Base-by-base conservation (phyloP, 2,329 filamentous ascomycete genomes). In the Phyllosticta citriasiana region DNA sequence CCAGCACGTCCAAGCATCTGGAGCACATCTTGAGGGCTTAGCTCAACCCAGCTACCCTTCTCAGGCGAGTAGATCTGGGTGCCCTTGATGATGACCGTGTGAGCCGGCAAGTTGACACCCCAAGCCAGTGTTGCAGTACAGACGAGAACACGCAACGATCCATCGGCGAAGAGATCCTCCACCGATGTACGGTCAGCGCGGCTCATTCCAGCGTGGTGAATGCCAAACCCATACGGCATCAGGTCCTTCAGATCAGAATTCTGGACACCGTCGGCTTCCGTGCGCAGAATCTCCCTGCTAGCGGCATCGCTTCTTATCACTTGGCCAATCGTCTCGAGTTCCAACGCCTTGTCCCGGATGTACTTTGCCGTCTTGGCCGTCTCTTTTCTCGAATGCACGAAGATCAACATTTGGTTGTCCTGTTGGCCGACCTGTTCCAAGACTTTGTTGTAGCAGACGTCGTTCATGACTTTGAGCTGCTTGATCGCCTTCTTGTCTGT, bases 401-500 rank as follows among this genome's bases (percentile, higher is more conserved):
- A 99, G 63, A 99, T 96, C 50, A 99, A 84, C 92, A 99, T 97
- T 74, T 99, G 94, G 69, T 99, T 96, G 65, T 89, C 86, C 70
- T 95, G 88, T 63, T 88, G 87, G 6, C 94, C 94, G 30, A 97
- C 93, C 71, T 97, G 93, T 74, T 99, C 94, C 60, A 99, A 84
- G 27, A 97, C 92, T 75, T 99, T 99, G 65, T 87, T 95, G 74
- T 99, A 99, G 62, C 91, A 97, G 60, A 99, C 92, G 68, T 99
- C 94, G 71, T 99, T 99, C 94, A 99, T 99, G 0, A 89, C 95
- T 81, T 97, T 97, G 60, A 99, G 80, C 74, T 99, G 94, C 77
- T 97, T 99, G 77, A 99, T 99, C 5, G 94, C 89, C 74, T 97
- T 97, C 78, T 94, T 95, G 67, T 99, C 94, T 0, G 93, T 97